Conservation (phyloP, 805 yeast genomes). For the Candida xyloterini region DNA sequence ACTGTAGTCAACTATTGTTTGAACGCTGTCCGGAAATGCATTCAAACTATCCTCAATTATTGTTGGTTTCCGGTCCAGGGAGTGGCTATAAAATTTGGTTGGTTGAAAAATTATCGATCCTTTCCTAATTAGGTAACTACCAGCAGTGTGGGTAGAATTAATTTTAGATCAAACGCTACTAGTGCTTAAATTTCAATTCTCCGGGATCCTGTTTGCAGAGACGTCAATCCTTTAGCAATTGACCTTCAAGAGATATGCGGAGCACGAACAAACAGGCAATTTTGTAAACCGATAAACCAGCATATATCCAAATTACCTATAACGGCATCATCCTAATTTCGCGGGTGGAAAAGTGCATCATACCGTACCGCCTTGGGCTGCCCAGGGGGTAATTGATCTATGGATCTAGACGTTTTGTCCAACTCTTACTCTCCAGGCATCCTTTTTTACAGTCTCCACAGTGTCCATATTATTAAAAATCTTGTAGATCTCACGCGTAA, state of each 20-base stretch:
- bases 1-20: conserved; percentile 6
- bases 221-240: neutral
- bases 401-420: too few species aligned
- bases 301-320: conserved; percentile 6
- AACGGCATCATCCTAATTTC: conserved; percentile 9
- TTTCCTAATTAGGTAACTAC: conserved; percentile 7
- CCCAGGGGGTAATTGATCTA: too few species aligned
- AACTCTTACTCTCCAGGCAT: too few species aligned
- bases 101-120: neutral
- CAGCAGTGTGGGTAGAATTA: conserved; percentile 2
- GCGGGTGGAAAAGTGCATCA: conserved; percentile 10
- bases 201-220: neutral
- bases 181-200: neutral
- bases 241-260: neutral
- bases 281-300: neutral
- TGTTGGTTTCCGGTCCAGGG: neutral
- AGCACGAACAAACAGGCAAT: neutral
- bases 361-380: neutral
- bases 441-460: too few species aligned
- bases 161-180: conserved; percentile 1
- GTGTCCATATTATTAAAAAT: too few species aligned
- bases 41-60: neutral
- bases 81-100: conserved; percentile 2
- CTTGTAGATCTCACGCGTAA: too few species aligned
- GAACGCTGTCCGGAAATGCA: conserved; percentile 6